A percentile compares a stretch with the other conserved stretches of the same genome.
These are phyloP conservation scores for Epichloe brachyelytri DNA, from an alignment of 2,329 filamentous ascomycete species.

Conservation along the genomic window DNA sequence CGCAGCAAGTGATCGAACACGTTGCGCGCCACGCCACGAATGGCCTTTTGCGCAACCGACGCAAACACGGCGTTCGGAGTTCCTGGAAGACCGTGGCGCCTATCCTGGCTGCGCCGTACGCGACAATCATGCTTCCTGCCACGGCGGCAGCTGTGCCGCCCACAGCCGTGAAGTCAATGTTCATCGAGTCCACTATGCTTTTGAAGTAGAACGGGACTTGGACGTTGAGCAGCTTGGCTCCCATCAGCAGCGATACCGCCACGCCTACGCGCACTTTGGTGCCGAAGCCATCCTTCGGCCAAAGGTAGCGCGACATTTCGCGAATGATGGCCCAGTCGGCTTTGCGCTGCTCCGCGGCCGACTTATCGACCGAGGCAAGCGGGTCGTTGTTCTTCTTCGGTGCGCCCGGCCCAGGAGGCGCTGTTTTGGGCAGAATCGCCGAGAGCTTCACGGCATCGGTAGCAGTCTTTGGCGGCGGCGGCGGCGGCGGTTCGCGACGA, in stretches of 20 bases:
- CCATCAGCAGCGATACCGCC: slow-evolving; percentile 71
- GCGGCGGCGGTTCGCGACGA: slow-evolving; percentile 13
- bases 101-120: slow-evolving; percentile 80
- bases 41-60: slow-evolving; percentile 92
- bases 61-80: slow-evolving; percentile 93
- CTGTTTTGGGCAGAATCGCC: slow-evolving; percentile 1
- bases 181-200: slow-evolving; percentile 94
- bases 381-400: slow-evolving; percentile 16
- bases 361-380: slow-evolving; percentile 26
- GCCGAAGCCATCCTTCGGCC: slow-evolving; percentile 61
- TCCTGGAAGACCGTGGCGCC: slow-evolving; percentile 86
- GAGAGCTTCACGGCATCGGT: background rate
- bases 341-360: slow-evolving; percentile 78
- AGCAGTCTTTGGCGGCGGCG: slow-evolving; percentile 8
- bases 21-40: slow-evolving; percentile 77
- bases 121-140: slow-evolving; percentile 84
- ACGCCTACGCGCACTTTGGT: slow-evolving; percentile 77
- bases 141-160: slow-evolving; percentile 85
- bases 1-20: slow-evolving; percentile 84
- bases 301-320: slow-evolving; percentile 92
- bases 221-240: slow-evolving; percentile 91
- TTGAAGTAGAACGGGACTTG: slow-evolving; percentile 99
- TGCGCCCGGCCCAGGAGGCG: slow-evolving; percentile 7
- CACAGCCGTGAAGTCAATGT: slow-evolving; percentile 74
- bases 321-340: slow-evolving; percentile 98